Evolutionary conservation across 495 filamentous ascomycete genomes (phyloP).

Genomic region (Tuber brumale): DNA sequence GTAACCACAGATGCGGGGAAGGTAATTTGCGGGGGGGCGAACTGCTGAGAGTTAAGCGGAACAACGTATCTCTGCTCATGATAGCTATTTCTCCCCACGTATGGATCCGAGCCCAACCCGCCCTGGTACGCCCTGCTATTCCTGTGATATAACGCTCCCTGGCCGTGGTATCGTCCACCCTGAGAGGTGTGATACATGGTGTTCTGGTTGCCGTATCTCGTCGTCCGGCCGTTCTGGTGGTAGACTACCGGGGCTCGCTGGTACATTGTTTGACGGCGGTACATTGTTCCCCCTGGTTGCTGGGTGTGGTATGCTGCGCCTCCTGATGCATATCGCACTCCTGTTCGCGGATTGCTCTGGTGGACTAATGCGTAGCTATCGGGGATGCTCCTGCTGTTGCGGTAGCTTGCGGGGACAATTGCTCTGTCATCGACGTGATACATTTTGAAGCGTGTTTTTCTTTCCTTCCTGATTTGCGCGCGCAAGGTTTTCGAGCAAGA

Average conservation of each 20-base stretch:
- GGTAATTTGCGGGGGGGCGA: not conserved
- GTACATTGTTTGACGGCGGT: not conserved
- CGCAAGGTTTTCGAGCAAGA: not conserved
- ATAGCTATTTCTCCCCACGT: not conserved
- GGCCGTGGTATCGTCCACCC: not conserved
- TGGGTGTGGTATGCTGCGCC: not conserved
- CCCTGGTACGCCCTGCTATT: not conserved
- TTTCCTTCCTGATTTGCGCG: not conserved
- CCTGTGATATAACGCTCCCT: not conserved
- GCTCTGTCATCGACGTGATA: not conserved
- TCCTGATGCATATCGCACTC: not conserved
- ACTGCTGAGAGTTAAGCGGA: not conserved
- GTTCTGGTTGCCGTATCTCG: not conserved
- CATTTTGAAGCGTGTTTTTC: not conserved
- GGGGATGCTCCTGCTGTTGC: not conserved
- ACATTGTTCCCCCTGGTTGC: not conserved
- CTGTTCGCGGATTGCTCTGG: not conserved
- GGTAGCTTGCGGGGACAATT: not conserved
- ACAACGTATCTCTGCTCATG: conserved; percentile 3
- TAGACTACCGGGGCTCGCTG: not conserved
- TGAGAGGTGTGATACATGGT: not conserved
- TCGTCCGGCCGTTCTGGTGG: not conserved
- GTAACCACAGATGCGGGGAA: not conserved
- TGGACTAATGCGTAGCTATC: not conserved
- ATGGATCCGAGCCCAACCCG: not conserved